Base-by-base conservation (phyloP, 176 grass and related monocot species). In the Carex pumila region DNA sequence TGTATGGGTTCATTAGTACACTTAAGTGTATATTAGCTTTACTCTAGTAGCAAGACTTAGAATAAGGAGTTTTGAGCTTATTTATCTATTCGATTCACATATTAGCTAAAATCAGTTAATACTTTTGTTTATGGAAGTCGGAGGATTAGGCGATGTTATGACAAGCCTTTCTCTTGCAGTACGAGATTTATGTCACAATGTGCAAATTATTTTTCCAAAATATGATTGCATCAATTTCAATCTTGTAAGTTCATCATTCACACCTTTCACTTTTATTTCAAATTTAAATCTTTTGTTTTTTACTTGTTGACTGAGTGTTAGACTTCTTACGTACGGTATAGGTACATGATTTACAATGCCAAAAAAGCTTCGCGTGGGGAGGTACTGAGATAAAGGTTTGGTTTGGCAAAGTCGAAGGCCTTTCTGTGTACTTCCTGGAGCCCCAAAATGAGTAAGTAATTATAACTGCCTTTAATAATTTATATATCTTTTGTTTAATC, bases 121-220 rank as follows among this genome's bases (percentile, higher is more conserved):
- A 57, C 58, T 69, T 69, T 36, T 53, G 22, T 79, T 47, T 1
- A 69, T 69, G 72, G 80, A 98, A 93, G 96, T 98, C 53, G 96
- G 96, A 72, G 96, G 96, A 66, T 91, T 98, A 73, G 96, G 93
- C 0, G 96, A 98, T 84, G 96, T 98, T 82, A 93, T 98, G 84
- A 98, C 96, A 5, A 98, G 96, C 85, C 91, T 98, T 88, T 98
- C 92, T 87, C 92, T 93, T 75, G 96, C 96, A 58, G 91, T 98
- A 86, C 92, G 87, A 89, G 96, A 98, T 86, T 90, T 98, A 78
- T 93, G 96, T 18, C 96, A 98, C 88, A 91, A 85, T 56, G 96
- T 95, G 85, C 93, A 98, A 81, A 83, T 98, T 87, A 88, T 98
- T 85, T 80, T 98, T 90, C 95, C 96, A 32, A 98, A 98, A 68